These are phyloP conservation scores for Lepiota venenata DNA, from an alignment of 768 basidiomycete species.

Conservation along the genomic window DNA sequence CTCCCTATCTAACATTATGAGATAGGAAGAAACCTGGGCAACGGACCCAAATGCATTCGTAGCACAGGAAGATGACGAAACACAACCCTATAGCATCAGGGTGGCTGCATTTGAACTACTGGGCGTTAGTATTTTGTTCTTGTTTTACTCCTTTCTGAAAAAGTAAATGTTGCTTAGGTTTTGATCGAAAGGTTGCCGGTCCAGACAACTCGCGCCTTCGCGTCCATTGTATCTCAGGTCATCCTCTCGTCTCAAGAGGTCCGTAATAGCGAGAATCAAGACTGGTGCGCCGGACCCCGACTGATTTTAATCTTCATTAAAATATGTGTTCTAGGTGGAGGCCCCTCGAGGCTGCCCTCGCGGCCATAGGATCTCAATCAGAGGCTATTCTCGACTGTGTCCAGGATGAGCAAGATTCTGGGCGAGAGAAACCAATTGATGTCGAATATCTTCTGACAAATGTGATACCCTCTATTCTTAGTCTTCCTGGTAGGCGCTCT, in stretches of 20 bases:
- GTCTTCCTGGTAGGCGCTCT: constrained; percentile 51
- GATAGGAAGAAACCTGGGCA: constrained; percentile 88
- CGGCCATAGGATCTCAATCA: constrained; percentile 76
- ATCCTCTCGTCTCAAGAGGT: constrained; percentile 53
- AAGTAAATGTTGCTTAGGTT: constrained; percentile 31
- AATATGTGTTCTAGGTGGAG: constrained; percentile 69
- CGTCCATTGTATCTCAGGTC: constrained; percentile 49
- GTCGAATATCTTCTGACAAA: constrained; percentile 71
- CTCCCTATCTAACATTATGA: constrained; percentile 4
- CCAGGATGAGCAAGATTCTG: constrained; percentile 70
- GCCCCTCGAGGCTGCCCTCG: constrained; percentile 80
- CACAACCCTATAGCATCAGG: constrained; percentile 75
- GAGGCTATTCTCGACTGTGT: constrained; percentile 73
- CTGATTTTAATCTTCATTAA: neutral
- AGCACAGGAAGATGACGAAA: constrained; percentile 92
- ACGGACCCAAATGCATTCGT: constrained; percentile 90
- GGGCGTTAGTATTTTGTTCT: constrained; percentile 40
- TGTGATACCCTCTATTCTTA: constrained; percentile 76
- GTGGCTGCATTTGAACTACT: constrained; percentile 84
- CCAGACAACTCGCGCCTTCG: constrained; percentile 49
- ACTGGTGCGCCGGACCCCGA: constrained; percentile 51
- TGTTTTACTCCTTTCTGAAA: neutral
- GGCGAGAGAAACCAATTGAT: constrained; percentile 66
- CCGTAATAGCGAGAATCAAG: constrained; percentile 48
- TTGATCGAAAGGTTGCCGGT: constrained; percentile 54